These are phyloP conservation scores for Cryphonectria radicalis DNA, from an alignment of 2,329 filamentous ascomycete genomes.

Conservation along the genomic window DNA sequence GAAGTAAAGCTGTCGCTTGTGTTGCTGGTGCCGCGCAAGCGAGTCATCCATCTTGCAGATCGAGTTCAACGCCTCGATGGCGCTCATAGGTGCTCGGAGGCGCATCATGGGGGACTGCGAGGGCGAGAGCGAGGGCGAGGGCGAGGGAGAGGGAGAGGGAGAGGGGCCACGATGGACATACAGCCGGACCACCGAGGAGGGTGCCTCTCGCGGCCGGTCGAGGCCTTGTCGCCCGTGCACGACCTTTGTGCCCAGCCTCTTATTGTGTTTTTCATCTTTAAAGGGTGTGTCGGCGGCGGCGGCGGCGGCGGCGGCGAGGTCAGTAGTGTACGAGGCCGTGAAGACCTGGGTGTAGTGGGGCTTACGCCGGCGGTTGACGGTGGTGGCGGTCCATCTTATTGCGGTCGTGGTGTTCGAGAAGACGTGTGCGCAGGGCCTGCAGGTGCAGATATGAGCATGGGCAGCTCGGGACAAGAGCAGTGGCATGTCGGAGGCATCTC, in stretches of 20 bases:
- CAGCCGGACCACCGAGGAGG: conserved; percentile 8
- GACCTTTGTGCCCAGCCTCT: conserved; percentile 65
- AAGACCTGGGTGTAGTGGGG: conserved; percentile 58
- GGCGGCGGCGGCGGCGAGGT: conserved; percentile 67
- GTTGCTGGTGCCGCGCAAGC: conserved; percentile 20
- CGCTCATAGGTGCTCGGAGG: conserved; percentile 7
- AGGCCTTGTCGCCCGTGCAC: conserved; percentile 57
- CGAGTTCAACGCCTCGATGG: conserved; percentile 26
- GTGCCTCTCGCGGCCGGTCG: conserved; percentile 36
- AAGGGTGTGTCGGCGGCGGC: conserved; percentile 63
- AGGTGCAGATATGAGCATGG: conserved; percentile 66
- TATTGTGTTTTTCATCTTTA: conserved; percentile 60
- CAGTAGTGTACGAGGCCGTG: conserved; percentile 70
- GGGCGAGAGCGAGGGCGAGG: neutral
- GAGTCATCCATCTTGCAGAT: conserved; percentile 31
- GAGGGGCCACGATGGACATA: conserved; percentile 3
- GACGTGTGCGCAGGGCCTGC: conserved; percentile 61
- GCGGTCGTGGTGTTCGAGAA: conserved; percentile 51
- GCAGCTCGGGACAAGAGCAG: conserved; percentile 69
- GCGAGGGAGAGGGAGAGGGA: too few relatives aligned
- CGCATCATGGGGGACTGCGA: neutral
- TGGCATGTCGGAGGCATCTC: conserved; percentile 61
- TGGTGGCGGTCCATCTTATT: conserved; percentile 54
- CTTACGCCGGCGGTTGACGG: conserved; percentile 47
- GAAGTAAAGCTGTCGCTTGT: conserved; percentile 4